Evolutionary conservation across 345 rosid genomes (phyloP).

Genomic region (Dipteronia dyeriana): DNA sequence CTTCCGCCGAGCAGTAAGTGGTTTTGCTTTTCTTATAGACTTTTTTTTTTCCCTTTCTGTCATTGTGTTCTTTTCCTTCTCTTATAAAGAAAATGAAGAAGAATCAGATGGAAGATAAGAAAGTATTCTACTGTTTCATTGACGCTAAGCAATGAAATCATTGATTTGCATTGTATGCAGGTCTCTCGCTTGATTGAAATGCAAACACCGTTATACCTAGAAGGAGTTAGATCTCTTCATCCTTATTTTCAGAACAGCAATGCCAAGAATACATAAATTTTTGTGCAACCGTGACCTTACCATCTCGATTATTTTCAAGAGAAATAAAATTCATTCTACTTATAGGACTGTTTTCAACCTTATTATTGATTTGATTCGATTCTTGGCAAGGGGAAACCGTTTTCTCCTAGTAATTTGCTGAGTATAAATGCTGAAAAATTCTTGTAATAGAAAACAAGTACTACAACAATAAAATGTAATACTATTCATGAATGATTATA

Average conservation of each 20-base stretch:
- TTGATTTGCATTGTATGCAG: slow-evolving; percentile 37
- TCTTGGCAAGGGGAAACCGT: not conserved
- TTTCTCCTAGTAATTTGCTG: not conserved
- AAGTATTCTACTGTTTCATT: not conserved
- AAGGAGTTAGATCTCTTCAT: slow-evolving; percentile 67
- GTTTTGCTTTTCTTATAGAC: slow-evolving; percentile 8
- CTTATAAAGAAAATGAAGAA: not conserved
- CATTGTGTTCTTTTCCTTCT: not conserved
- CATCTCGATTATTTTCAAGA: slow-evolving; percentile 13
- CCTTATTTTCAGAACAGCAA: slow-evolving; percentile 61
- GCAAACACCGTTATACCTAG: slow-evolving; percentile 82
- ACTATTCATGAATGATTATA: not conserved
- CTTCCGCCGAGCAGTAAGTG: slow-evolving; percentile 81
- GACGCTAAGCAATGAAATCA: no score
- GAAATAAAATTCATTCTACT: not conserved
- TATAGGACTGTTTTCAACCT: not conserved
- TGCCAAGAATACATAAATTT: slow-evolving; percentile 19
- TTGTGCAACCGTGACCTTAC: not conserved
- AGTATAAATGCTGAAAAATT: not conserved
- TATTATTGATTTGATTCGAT: slow-evolving; percentile 8
- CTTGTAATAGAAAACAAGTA: not conserved
- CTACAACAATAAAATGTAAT: slow-evolving; percentile 7
- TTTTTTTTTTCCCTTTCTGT: not conserved
- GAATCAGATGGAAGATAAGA: not conserved
- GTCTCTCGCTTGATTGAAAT: slow-evolving; percentile 87